These are phyloP conservation scores for Fusarium liriodendri DNA, from an alignment of 2,329 filamentous ascomycete genomes.

Conservation along the genomic window DNA sequence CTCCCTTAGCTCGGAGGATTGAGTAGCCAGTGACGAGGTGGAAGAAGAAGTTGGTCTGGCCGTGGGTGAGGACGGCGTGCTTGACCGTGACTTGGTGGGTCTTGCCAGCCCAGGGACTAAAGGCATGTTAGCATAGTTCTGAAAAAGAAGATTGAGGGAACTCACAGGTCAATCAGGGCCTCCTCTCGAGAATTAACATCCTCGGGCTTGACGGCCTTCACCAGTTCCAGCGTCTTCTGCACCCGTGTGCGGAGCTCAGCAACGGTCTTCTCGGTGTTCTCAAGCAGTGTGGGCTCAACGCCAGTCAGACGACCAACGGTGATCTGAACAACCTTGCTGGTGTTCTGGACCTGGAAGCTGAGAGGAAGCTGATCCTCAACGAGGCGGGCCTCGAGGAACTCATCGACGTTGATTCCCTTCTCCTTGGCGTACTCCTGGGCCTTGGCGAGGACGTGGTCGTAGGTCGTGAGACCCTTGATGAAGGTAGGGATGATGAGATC, in stretches of 20 bases:
- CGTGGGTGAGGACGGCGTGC: conserved; percentile 20
- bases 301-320: conserved; percentile 31
- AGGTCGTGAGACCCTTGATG: conserved; percentile 21
- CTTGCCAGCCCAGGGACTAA: conserved; percentile 14
- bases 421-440: conserved; percentile 36
- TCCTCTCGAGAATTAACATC: conserved; percentile 27
- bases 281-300: conserved; percentile 15
- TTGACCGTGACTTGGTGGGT: conserved; percentile 23
- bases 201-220: conserved; percentile 18
- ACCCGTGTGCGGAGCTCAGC: conserved; percentile 25
- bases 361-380: conserved; percentile 35
- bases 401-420: conserved; percentile 26
- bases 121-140: background rate
- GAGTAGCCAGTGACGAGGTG: conserved; percentile 32
- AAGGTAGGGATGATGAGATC: conserved; percentile 29
- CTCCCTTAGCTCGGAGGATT: conserved; percentile 32
- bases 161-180: conserved; percentile 12
- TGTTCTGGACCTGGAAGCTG: conserved; percentile 35
- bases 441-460: conserved; percentile 30
- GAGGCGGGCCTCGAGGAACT: conserved; percentile 23
- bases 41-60: conserved; percentile 33
- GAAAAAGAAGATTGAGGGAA: background rate
- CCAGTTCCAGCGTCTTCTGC: conserved; percentile 23
- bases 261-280: conserved; percentile 28
- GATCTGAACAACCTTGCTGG: conserved; percentile 22